Base-by-base conservation (phyloP, 768 basidiomycete species). In the Boletellus ananas region DNA sequence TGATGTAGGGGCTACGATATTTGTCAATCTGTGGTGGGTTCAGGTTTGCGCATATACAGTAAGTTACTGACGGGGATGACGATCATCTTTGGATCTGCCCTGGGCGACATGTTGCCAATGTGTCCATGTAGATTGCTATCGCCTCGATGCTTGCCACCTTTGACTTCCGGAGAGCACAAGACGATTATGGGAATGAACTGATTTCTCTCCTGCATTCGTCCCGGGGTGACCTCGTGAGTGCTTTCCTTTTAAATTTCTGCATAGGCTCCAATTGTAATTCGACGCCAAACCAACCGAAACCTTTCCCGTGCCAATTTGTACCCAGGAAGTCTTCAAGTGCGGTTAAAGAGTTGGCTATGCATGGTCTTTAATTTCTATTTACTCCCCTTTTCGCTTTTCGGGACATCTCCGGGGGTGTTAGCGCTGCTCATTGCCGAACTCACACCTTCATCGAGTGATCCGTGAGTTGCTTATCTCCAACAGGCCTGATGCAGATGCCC, bases 41-140 rank as follows among this genome's bases (percentile, higher is more conserved):
- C 1, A 18, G 17, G 23, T 37, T 43, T 41, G 7, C 23, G 17
- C 10, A 18, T 31, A 17, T 17, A 6, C 40, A 20, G 23, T 6
- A 4, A 25, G 23, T 25, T 6, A 25, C 7, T 25, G 23, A 25
- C 23, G 5, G 23, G 23, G 29, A 29, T n/a, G 29, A 49, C 20
- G 25, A 20, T 45, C 49, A 11, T 29, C 16, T 45, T 34, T 59
- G 64, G 50, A 43, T 56, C 10, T 65, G 54, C 14, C 65, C 64
- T 18, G 62, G 65, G 38, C 49, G 42, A 36, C 37, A 62, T 27
- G 46, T 60, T 36, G 64, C 55, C n/a, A 25, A 58, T 37, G 58
- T 47, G 3, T 65, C 65, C 21, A 33, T 65, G 42, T 67, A 62
- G 64, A 57, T 59, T 18, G 57, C 62, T 29, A 51, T 65, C 37